These are phyloP conservation scores for Cercospora sesami DNA, from an alignment of 2,329 filamentous ascomycete genomes.

Conservation along the genomic window DNA sequence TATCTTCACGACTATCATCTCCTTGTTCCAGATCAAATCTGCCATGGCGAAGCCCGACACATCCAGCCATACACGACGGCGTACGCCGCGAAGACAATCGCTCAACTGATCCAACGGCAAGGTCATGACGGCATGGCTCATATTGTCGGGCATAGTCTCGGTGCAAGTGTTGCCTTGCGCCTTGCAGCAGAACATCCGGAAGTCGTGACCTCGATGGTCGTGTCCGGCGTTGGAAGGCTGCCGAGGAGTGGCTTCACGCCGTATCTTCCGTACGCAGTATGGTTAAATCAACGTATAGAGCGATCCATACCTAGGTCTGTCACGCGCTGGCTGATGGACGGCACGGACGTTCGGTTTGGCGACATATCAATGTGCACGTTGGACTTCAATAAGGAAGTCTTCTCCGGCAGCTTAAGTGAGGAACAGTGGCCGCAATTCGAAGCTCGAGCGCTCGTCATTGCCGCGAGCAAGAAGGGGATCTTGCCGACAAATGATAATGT, in stretches of 20 bases:
- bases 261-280: slow-evolving; percentile 24
- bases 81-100: slow-evolving; percentile 25
- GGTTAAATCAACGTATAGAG: slow-evolving; percentile 24
- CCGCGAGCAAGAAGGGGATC: slow-evolving; percentile 31
- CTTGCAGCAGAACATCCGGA: slow-evolving; percentile 27
- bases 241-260: slow-evolving; percentile 13
- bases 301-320: slow-evolving; percentile 21
- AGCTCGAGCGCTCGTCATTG: slow-evolving; percentile 31
- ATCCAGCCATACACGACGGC: slow-evolving; percentile 29
- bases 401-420: slow-evolving; percentile 16
- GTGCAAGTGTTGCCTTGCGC: slow-evolving; percentile 30
- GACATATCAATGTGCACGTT: slow-evolving; percentile 14
- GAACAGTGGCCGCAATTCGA: slow-evolving; percentile 26
- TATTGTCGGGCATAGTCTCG: slow-evolving; percentile 34
- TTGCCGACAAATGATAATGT: slow-evolving; percentile 30
- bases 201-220: slow-evolving; percentile 27
- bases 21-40: slow-evolving; percentile 31
- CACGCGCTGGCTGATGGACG: slow-evolving; percentile 31
- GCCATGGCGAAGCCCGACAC: slow-evolving; percentile 26
- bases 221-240: slow-evolving; percentile 28
- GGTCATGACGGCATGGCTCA: slow-evolving; percentile 27
- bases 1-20: slow-evolving; percentile 30
- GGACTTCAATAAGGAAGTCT: slow-evolving; percentile 23
- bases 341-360: slow-evolving; percentile 22
- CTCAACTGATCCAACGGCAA: slow-evolving; percentile 26